Base-by-base conservation (phyloP, 306 rosid genomes). In the Glycyrrhiza uralensis region DNA sequence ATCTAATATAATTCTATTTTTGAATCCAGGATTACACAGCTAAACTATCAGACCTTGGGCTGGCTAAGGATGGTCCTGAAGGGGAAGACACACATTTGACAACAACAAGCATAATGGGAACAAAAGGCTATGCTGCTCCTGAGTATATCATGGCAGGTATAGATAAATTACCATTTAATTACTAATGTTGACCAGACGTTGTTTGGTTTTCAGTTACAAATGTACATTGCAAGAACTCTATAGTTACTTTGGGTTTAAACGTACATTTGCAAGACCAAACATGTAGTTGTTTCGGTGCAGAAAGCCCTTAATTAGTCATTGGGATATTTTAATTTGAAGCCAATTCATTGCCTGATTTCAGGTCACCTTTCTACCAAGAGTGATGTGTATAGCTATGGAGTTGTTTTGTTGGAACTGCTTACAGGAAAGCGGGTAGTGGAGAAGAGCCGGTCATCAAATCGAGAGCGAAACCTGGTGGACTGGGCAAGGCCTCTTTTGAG, bases 371-470 rank as follows among this genome's bases (percentile, higher is more conserved):
- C 98, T 0, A 84, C 93, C 7, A 90, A 80, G 86, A 90, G 91
- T 41, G 98, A 93, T 76, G 96, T 92, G 64, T 90, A 92, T 47
- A 86, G 96, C 70, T 92, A 82, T 70, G 96, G 96, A 42, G 96
- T 93, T 5, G 98, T 93, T 20, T 80, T 93, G 15, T 23, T 93
- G 36, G 98, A 93, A 85, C 74, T 93, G 64, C 75, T 90, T 11
- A 93, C 97, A 4, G 98, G 98, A 15, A 93, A 75, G 57, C 56
- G 81, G 15, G 92, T 86, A 20, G 78, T 93, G 49, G 91, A 88
- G 18, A 81, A 76, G 55, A 79, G 5, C 29, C 75, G 86, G 13
- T 65, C 85, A 10, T 65, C 85, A 1, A 78, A 54, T 19, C 57
- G 78, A 5, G 78, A 86, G 33, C 78, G 83, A 4, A 81, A 73